These are phyloP conservation scores for Rhodotorula babjevae DNA, from an alignment of 768 basidiomycete species.

Conservation along the genomic window DNA sequence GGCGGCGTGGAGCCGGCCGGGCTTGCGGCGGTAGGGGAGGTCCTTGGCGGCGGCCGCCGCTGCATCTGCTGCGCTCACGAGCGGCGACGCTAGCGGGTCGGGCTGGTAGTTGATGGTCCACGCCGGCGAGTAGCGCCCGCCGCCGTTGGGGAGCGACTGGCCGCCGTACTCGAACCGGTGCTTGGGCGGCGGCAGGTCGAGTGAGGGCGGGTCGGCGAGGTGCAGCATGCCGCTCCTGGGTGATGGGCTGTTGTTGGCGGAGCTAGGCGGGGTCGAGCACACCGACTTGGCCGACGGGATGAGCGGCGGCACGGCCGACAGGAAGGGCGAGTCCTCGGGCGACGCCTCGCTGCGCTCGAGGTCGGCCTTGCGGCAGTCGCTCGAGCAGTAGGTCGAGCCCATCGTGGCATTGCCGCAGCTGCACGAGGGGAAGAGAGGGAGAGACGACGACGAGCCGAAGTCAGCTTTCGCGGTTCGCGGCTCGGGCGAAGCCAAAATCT, in stretches of 20 bases:
- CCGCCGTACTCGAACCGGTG: conserved; percentile 19
- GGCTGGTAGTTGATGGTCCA: conserved; percentile 35
- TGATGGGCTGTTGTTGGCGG: conserved; percentile 19
- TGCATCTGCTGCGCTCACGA: background rate
- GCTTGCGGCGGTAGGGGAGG: conserved; percentile 26
- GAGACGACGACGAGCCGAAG: background rate
- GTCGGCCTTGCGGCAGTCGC: conserved; percentile 25
- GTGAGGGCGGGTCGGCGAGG: conserved; percentile 22
- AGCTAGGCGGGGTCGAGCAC: conserved; percentile 34
- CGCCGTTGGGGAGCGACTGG: conserved; percentile 15
- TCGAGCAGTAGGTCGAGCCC: conserved; percentile 28
- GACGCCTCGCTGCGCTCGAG: conserved; percentile 11
- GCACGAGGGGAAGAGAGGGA: background rate
- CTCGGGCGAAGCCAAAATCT: background rate
- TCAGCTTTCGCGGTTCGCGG: background rate
- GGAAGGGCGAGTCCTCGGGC: conserved; percentile 32
- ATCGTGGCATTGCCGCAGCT: conserved; percentile 34
- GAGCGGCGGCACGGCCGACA: conserved; percentile 29
- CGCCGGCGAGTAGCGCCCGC: background rate
- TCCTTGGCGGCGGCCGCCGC: background rate
- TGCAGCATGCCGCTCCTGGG: background rate
- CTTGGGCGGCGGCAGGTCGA: conserved; percentile 33
- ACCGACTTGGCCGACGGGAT: conserved; percentile 24
- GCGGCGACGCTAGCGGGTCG: conserved; percentile 13
- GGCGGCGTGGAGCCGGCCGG: conserved; percentile 10